Base-by-base conservation (phyloP, 441 rosid genomes). In the Metrosideros polymorpha region DNA sequence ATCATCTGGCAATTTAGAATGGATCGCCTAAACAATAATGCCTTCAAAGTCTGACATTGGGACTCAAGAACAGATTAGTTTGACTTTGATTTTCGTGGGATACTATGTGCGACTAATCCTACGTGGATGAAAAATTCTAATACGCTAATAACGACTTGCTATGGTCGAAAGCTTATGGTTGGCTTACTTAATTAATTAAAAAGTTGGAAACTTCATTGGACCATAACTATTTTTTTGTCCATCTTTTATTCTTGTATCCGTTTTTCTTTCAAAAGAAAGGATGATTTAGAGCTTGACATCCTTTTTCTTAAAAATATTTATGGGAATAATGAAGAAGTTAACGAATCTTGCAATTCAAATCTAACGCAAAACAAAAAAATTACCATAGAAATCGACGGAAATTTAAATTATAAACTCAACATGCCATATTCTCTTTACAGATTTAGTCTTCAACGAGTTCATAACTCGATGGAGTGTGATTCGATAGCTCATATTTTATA, bases 311-410 rank as follows among this genome's bases (percentile, higher is more conserved):
- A 57, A 61, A 59, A 29, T 1, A 29, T 29, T 63, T 63, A 18
- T 0, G 76, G 25, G 43, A 8, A 63, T 63, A 8, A 4, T 7
- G 12, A 32, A 30, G 12, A 63, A 63, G 39, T 9, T 17, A 9
- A 4, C 1, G 2, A 4, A 63, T 32, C 76, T 32, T 32, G 25
- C 6, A 32, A 63, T 63, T 9, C 43, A 8, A 63, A 30, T 8
- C 43, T 32, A 18, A 30, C 5, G 9, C 10, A 1, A 29, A 19
- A n/a, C 9, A 0, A 61, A 15, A 3, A 61, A 15, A 61, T 61
- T 15, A 15, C 3, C 0, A 0, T 6, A 7, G 0, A 17, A 61
- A 63, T 30, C 25, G 0, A 61, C 7, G 6, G 3, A 14, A 12
- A 32, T 63, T 2, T 32, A 32, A 32, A 63, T 32, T 63, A n/a